Percentiles rank a stretch among this genome's conserved stretches.
phyloP scores from a whole-genome alignment of 2,329 filamentous ascomycete species.

The Fusarium caatingaense region DNA sequence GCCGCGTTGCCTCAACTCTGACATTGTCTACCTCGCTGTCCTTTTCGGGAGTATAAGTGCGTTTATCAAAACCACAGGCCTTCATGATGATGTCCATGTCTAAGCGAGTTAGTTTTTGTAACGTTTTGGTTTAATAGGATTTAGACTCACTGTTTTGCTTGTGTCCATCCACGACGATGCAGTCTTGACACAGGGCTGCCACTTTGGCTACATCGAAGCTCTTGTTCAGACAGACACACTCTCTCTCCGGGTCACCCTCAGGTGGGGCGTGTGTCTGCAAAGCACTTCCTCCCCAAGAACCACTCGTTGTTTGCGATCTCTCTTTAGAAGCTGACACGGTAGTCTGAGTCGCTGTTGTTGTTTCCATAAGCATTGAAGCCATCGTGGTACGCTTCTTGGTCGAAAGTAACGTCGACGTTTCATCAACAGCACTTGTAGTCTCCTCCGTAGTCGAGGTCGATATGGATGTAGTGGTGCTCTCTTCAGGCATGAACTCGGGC shows the following conservation, averaged over 20 bases:
- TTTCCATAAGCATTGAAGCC: conserved; percentile 7
- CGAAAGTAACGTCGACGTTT: conserved; percentile 1
- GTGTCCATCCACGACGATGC: conserved; percentile 50
- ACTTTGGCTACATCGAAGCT: conserved; percentile 56
- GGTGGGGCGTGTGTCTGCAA: conserved; percentile 34
- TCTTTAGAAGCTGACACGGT: conserved; percentile 9
- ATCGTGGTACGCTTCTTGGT: conserved; percentile 9
- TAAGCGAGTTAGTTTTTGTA: conserved; percentile 30
- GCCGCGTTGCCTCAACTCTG: conserved; percentile 50
- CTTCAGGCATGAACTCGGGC: conserved; percentile 21
- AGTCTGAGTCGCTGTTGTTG: conserved; percentile 14
- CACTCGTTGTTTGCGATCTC: conserved; percentile 6
- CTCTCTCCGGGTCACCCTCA: conserved; percentile 46
- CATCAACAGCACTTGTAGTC: conserved; percentile 13
- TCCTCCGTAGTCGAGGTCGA: conserved; percentile 21
- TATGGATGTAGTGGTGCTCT: conserved; percentile 12
- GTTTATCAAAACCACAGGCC: conserved; percentile 50
- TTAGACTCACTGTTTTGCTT: conserved; percentile 48
- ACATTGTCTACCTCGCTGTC: conserved; percentile 51
- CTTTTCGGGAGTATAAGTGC: conserved; percentile 47
- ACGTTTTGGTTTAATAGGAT: too few relatives aligned
- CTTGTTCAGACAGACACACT: conserved; percentile 54
- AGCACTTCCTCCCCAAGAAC: conserved; percentile 12
- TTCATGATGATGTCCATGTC: conserved; percentile 53
- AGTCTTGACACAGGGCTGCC: conserved; percentile 55